phyloP scores from a whole-genome alignment of 2,329 filamentous ascomycete genomes.

The Botrytis pseudocinerea region DNA sequence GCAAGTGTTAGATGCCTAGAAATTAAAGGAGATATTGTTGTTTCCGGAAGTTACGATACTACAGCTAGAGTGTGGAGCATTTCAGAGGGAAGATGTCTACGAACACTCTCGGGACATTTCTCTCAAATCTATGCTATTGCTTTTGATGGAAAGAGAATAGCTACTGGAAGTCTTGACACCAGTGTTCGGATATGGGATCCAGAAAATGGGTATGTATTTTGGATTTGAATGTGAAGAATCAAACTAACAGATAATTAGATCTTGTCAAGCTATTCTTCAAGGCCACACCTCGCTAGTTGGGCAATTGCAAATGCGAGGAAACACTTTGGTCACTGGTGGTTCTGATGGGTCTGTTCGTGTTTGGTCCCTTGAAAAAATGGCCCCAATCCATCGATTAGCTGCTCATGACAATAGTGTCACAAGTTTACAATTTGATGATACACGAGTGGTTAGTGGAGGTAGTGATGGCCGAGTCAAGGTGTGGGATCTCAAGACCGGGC shows the following conservation, averaged over 20 bases:
- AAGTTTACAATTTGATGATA: slow-evolving; percentile 95
- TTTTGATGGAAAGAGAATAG: slow-evolving; percentile 90
- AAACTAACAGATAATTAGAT: slow-evolving; percentile 41
- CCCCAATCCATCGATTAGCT: slow-evolving; percentile 88
- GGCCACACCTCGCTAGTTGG: slow-evolving; percentile 96
- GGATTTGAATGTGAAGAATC: slow-evolving; percentile 30
- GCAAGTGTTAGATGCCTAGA: slow-evolving; percentile 93
- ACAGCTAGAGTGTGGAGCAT: slow-evolving; percentile 98
- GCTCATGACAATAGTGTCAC: slow-evolving; percentile 99
- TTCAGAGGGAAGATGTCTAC: slow-evolving; percentile 86
- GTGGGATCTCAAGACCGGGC: slow-evolving; percentile 92
- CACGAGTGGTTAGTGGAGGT: slow-evolving; percentile 90
- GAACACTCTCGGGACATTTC: slow-evolving; percentile 90
- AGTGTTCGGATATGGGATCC: slow-evolving; percentile 98
- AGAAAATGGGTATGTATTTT: slow-evolving; percentile 67
- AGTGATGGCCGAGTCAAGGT: slow-evolving; percentile 98
- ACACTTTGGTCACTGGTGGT: slow-evolving; percentile 92
- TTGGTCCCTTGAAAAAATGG: slow-evolving; percentile 90
- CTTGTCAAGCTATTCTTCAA: slow-evolving; percentile 81
- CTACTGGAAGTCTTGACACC: slow-evolving; percentile 93
- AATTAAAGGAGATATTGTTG: slow-evolving; percentile 93
- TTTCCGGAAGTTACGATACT: slow-evolving; percentile 98
- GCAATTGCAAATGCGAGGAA: slow-evolving; percentile 91
- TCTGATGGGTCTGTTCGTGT: slow-evolving; percentile 95
- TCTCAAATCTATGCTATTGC: slow-evolving; percentile 99